phyloP scores from a whole-genome alignment of 78 protist species.

The Dictyostelium citrinum region DNA sequence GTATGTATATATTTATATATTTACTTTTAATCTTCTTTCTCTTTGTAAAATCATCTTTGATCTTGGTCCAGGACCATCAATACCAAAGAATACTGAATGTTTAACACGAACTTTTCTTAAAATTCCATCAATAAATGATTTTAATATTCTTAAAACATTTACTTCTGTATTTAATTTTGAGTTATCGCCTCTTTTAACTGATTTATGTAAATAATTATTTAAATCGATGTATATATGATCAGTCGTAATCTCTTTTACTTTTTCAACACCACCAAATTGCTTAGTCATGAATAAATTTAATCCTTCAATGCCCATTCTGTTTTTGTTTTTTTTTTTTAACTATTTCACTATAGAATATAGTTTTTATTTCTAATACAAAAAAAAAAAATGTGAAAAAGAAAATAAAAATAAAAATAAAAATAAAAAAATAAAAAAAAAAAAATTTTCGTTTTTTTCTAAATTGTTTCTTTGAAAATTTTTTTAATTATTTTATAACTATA shows the following conservation, averaged over 20 bases:
- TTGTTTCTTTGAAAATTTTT: no score
- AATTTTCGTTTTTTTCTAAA: no score
- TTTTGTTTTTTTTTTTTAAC: not conserved
- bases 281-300: not conserved
- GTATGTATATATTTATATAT: not conserved
- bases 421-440: no score
- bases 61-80: slow-evolving; percentile 60
- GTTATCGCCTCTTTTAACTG: not conserved
- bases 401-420: no score
- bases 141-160: not conserved
- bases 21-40: slow-evolving; percentile 39
- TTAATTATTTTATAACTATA: no score
- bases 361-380: no score
- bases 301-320: not conserved
- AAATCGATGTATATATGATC: not conserved
- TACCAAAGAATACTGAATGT: not conserved
- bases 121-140: not conserved
- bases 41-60: slow-evolving; percentile 27
- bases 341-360: not conserved
- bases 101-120: not conserved
- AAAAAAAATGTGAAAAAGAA: not conserved
- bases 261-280: not conserved
- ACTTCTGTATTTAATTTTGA: not conserved
- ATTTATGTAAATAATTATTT: not conserved
- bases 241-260: not conserved